phyloP scores from a whole-genome alignment of 768 basidiomycete genomes.

The Porpolomopsis calyptriformis region DNA sequence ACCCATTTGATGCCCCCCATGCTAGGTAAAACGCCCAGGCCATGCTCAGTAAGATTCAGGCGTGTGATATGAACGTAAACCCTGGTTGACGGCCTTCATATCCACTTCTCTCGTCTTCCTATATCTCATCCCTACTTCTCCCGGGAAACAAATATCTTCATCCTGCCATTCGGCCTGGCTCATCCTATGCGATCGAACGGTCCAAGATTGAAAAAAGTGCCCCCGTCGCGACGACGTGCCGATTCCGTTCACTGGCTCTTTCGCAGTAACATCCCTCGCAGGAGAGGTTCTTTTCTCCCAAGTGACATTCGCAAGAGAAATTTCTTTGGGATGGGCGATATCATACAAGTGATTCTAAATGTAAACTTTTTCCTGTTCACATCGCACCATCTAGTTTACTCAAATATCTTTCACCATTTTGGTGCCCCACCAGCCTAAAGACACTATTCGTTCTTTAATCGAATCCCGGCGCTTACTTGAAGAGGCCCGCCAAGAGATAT shows the following conservation, averaged over 20 bases:
- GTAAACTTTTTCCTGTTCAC: conserved; percentile 29
- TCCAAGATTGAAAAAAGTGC: conserved; percentile 20
- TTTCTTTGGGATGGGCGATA: conserved; percentile 73
- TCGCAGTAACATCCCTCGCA: conserved; percentile 60
- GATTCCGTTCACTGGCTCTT: conserved; percentile 63
- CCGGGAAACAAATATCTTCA: not conserved
- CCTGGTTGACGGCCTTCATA: not conserved
- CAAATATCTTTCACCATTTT: conserved; percentile 8
- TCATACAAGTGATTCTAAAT: conserved; percentile 64
- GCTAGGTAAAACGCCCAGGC: not conserved
- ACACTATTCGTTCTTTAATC: conserved; percentile 68
- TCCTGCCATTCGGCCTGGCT: not conserved
- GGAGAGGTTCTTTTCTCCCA: conserved; percentile 49
- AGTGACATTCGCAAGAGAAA: conserved; percentile 55
- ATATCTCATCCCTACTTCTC: not conserved
- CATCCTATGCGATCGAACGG: conserved; percentile 13
- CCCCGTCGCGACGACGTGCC: conserved; percentile 16
- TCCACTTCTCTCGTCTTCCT: not conserved
- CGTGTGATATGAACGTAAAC: not conserved
- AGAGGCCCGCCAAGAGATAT: conserved; percentile 67
- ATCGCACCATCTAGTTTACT: not conserved
- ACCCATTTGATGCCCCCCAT: too few relatives aligned
- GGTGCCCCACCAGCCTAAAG: conserved; percentile 57
- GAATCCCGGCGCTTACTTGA: conserved; percentile 69
- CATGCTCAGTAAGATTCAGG: not conserved